Percentiles rank a stretch among this genome's conserved stretches.
phyloP scores from a whole-genome alignment of 129 eudicot genomes.

The Helichrysum umbraculigerum region DNA sequence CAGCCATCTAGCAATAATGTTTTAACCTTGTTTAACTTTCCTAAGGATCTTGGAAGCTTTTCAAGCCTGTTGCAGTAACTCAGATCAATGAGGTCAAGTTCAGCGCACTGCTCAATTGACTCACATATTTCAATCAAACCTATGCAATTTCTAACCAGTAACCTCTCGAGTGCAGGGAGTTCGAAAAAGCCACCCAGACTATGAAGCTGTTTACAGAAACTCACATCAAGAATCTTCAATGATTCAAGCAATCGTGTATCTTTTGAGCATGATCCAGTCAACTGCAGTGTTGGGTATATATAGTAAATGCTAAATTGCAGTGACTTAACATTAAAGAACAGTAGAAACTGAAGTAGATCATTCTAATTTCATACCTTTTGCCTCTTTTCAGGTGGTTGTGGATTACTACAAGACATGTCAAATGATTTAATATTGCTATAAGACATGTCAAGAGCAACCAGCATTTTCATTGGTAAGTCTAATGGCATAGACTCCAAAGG shows the following conservation, averaged over 20 bases:
- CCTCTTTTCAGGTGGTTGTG: not conserved
- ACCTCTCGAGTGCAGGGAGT: no score
- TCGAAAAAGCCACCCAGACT: no score
- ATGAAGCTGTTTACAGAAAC: no score
- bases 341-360: not conserved
- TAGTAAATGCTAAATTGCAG: not conserved
- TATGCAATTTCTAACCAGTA: no score
- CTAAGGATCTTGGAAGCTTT: constrained; percentile 20
- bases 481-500: not conserved
- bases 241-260: not conserved
- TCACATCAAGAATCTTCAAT: no score
- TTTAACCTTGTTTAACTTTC: constrained; percentile 25
- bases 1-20: not conserved
- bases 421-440: not conserved
- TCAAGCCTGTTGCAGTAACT: constrained; percentile 20
- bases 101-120: not conserved
- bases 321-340: not conserved
- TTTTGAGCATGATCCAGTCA: not conserved
- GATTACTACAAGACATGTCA: not conserved
- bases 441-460: not conserved
- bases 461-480: not conserved
- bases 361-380: not conserved
- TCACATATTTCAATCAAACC: not conserved
- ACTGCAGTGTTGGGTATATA: not conserved
- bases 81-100: constrained; percentile 30